These are phyloP conservation scores for Backusella morwellensis DNA, from an alignment of 192 early-diverging fungal species.

Conservation along the genomic window DNA sequence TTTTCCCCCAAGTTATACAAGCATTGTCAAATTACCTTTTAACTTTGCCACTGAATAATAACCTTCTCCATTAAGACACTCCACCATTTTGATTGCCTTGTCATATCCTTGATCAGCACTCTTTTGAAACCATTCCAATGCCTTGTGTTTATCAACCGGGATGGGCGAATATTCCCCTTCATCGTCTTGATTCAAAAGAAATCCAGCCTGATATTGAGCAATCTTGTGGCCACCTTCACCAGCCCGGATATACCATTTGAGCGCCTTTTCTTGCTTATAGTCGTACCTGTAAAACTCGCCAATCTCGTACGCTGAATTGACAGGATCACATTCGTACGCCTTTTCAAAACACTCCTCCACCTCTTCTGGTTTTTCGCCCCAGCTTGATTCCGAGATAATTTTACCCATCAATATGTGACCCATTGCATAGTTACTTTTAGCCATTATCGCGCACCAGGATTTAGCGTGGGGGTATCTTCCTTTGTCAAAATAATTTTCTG, in stretches of 20 bases:
- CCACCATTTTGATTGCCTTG: not conserved
- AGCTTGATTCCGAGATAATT: too few species aligned
- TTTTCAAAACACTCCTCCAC: not conserved
- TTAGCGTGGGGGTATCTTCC: not conserved
- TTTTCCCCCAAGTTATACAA: not conserved
- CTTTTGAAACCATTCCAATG: not conserved
- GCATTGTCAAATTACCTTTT: not conserved
- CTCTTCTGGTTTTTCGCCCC: not conserved
- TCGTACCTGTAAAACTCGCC: not conserved
- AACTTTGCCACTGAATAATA: not conserved
- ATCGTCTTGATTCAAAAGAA: not conserved
- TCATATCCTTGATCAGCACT: not conserved
- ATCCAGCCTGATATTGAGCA: not conserved
- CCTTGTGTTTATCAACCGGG: not conserved
- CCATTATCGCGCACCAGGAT: not conserved
- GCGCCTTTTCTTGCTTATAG: not conserved
- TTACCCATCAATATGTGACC: not conserved
- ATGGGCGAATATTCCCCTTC: not conserved
- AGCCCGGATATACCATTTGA: not conserved
- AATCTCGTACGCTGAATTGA: not conserved
- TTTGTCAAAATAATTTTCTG: not conserved
- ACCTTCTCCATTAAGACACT: not conserved
- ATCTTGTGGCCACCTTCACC: not conserved
- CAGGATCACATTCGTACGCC: not conserved
- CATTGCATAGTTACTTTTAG: not conserved